phyloP scores from a whole-genome alignment of 208 protist genomes.

The Trypanosoma avium region DNA sequence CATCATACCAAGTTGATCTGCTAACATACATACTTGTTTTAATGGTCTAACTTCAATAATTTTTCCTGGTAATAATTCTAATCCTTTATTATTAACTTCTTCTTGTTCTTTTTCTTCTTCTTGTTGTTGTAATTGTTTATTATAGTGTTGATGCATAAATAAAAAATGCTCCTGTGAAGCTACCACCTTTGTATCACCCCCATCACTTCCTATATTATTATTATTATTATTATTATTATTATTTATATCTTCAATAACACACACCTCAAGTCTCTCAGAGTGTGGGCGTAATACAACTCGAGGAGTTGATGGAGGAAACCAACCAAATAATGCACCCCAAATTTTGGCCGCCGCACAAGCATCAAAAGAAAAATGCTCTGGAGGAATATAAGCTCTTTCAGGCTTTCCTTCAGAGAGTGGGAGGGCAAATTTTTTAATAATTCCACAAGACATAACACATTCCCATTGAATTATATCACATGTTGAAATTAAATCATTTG shows the following conservation, averaged over 20 bases:
- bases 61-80: constrained; percentile 44
- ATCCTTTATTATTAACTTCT: neutral
- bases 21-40: constrained; percentile 41
- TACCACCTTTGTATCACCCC: constrained; percentile 22
- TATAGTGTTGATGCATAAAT: too few species aligned
- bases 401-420: constrained; percentile 39
- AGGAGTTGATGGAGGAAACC: constrained; percentile 32
- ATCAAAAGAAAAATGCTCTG: constrained; percentile 44
- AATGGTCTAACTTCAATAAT: constrained; percentile 61
- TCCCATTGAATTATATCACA: constrained; percentile 38
- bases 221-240: neutral
- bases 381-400: constrained; percentile 13
- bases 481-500: too few species aligned
- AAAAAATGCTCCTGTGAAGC: constrained; percentile 9
- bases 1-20: constrained; percentile 51
- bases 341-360: constrained; percentile 32
- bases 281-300: constrained; percentile 38
- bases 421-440: constrained; percentile 48
- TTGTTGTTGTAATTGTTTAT: neutral
- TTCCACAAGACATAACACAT: constrained; percentile 31
- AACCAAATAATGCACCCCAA: constrained; percentile 41
- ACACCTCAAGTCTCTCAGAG: constrained; percentile 39
- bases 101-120: neutral
- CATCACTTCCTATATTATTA: too few species aligned
- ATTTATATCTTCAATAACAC: constrained; percentile 6